Evolutionary conservation across 2,329 filamentous ascomycete genomes (phyloP).

Genomic region (Torrubiellomyces zombiae): DNA sequence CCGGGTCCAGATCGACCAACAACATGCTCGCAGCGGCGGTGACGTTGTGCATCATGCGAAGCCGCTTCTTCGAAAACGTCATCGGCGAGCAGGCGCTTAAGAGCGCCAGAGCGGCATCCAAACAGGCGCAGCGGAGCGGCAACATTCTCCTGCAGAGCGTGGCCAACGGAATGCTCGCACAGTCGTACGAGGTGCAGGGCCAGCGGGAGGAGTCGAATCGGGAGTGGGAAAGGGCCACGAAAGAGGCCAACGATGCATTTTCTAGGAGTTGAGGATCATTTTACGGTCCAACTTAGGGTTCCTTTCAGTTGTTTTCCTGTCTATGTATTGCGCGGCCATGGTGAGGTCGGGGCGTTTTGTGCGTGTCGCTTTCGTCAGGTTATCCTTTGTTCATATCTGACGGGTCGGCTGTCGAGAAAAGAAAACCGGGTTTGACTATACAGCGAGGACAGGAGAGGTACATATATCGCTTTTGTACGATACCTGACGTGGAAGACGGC

Average conservation of each 20-base stretch:
- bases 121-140: constrained; percentile 51
- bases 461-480: constrained; percentile 9
- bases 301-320: constrained; percentile 4
- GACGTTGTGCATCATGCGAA: constrained; percentile 71
- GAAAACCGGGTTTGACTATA: no score
- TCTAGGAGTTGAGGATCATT: constrained; percentile 12
- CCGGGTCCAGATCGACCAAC: constrained; percentile 47
- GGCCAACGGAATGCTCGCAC: constrained; percentile 59
- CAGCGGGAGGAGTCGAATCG: constrained; percentile 28
- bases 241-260: constrained; percentile 26
- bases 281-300: neutral
- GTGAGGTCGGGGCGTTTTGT: constrained; percentile 10
- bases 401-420: neutral
- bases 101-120: constrained; percentile 51
- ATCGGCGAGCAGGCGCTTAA: constrained; percentile 69
- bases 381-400: constrained; percentile 1
- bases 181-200: constrained; percentile 59
- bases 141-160: constrained; percentile 68
- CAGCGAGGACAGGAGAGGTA: no score
- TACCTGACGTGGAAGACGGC: no score
- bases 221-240: constrained; percentile 24
- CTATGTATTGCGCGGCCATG: constrained; percentile 2
- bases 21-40: constrained; percentile 75
- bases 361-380: constrained; percentile 4
- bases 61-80: constrained; percentile 64